A percentile compares a stretch with the other conserved stretches of the same genome.
Evolutionary conservation across 805 yeast species (phyloP).

Genomic region (Yarrowia porcina): DNA sequence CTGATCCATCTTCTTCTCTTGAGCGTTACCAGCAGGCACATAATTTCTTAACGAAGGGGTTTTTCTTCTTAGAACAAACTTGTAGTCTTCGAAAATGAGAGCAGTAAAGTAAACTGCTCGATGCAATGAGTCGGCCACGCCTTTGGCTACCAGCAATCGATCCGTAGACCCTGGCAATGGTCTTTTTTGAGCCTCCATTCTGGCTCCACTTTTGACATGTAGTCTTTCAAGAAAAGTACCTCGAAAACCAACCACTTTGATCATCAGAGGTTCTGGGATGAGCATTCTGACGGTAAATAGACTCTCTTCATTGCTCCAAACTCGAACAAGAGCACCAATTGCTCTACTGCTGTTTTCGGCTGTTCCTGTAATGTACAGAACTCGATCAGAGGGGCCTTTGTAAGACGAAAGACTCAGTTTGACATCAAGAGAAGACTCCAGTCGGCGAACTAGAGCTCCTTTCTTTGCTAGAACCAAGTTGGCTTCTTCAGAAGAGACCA

Average conservation of each 20-base stretch:
- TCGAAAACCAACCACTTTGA: background rate
- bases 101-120: background rate
- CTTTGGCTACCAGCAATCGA: background rate
- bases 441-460: background rate
- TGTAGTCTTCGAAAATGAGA: constrained; percentile 5
- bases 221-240: background rate
- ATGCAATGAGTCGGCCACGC: background rate
- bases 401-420: background rate
- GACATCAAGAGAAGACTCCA: background rate
- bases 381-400: background rate
- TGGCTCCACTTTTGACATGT: background rate
- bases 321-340: background rate
- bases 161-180: background rate
- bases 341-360: constrained; percentile 1
- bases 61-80: background rate
- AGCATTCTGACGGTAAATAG: background rate
- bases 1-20: background rate
- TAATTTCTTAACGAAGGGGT: background rate
- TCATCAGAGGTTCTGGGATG: constrained; percentile 5
- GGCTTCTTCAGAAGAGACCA: background rate
- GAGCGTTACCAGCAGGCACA: background rate
- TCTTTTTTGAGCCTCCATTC: background rate
- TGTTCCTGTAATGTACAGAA: background rate
- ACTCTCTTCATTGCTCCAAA: background rate
- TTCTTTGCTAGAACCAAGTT: background rate